A percentile compares a stretch with the other conserved stretches of the same genome.
These are phyloP conservation scores for Zygoascus sp. DNA, from an alignment of 1,139 yeast genomes.

Conservation along the genomic window DNA sequence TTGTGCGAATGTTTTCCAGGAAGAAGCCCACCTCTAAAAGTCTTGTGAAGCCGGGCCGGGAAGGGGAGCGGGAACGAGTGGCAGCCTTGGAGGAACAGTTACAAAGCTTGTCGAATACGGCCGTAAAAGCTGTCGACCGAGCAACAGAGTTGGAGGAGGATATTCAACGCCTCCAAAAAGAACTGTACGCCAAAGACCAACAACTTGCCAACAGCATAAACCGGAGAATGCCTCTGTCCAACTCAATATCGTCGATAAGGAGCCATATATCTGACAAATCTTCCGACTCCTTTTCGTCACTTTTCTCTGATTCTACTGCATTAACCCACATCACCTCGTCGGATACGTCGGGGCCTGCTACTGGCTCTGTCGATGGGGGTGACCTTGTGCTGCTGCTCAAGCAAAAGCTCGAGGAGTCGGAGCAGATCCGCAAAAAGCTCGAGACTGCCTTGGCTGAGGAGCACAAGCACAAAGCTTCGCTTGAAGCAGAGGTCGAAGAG, in stretches of 20 bases:
- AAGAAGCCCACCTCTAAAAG: slow-evolving; percentile 13
- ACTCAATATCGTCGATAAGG: slow-evolving; percentile 3
- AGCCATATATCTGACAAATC: slow-evolving; percentile 6
- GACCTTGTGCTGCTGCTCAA: background rate
- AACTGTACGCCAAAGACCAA: slow-evolving; percentile 4
- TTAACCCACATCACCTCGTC: background rate
- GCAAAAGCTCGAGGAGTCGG: slow-evolving; percentile 8
- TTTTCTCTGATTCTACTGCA: slow-evolving; percentile 6
- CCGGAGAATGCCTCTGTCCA: slow-evolving; percentile 5
- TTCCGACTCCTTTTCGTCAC: slow-evolving; percentile 6
- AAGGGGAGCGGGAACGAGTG: slow-evolving; percentile 30
- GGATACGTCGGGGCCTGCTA: background rate
- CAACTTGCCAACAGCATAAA: background rate
- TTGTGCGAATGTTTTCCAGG: slow-evolving; percentile 12
- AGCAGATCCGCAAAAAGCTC: slow-evolving; percentile 48
- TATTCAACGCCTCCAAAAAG: slow-evolving; percentile 17
- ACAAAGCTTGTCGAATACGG: slow-evolving; percentile 30
- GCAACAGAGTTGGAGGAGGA: slow-evolving; percentile 32
- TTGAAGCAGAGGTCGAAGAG: slow-evolving; percentile 63
- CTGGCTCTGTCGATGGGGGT: background rate
- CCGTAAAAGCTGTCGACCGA: slow-evolving; percentile 34
- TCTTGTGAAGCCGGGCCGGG: slow-evolving; percentile 25
- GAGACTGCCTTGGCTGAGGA: slow-evolving; percentile 46
- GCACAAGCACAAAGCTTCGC: background rate
- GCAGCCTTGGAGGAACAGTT: slow-evolving; percentile 33